phyloP scores from a whole-genome alignment of 768 basidiomycete species.

The Hydnum rufescens region DNA sequence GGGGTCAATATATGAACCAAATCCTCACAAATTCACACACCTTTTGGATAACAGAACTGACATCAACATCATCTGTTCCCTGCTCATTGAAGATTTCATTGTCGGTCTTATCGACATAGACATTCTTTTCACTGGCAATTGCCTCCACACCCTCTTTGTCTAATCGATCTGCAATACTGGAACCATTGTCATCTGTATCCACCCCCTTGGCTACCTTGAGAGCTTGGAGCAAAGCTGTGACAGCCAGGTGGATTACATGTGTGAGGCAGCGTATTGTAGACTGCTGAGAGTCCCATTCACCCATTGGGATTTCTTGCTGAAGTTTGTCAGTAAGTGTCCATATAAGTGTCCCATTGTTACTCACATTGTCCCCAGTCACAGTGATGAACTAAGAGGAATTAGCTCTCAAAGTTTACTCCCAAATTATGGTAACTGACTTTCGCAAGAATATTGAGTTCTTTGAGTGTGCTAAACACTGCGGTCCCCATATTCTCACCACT shows the following conservation, averaged over 20 bases:
- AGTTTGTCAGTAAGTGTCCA: neutral
- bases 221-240: neutral
- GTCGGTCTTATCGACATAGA: neutral
- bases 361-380: neutral
- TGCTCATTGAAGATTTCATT: neutral
- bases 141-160: neutral
- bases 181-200: neutral
- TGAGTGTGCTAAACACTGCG: neutral
- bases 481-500: constrained; percentile 3
- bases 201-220: neutral
- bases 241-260: constrained; percentile 3
- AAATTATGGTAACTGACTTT: neutral
- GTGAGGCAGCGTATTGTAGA: neutral
- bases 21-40: neutral
- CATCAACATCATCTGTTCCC: neutral
- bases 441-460: neutral
- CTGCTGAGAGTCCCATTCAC: neutral
- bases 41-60: neutral
- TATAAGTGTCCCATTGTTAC: neutral
- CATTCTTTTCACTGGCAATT: neutral
- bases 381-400: neutral
- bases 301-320: neutral
- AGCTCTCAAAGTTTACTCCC: neutral
- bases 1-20: neutral
- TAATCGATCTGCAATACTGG: neutral